Conservation (phyloP, 2,329 filamentous ascomycete genomes). For the Stachybotrys echinatus region DNA sequence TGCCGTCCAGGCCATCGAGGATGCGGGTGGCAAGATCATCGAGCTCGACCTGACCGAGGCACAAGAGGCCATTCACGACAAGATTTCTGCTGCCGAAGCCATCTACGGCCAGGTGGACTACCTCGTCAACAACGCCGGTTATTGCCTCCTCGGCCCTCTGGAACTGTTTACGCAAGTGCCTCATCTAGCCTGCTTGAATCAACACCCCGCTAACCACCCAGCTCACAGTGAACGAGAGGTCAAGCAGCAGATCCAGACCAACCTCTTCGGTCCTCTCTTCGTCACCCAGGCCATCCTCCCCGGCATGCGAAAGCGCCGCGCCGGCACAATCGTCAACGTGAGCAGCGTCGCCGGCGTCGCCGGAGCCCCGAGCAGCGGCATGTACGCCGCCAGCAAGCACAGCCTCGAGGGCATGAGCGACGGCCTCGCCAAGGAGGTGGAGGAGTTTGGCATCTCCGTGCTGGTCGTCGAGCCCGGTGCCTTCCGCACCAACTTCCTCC, state of each 20-base stretch:
- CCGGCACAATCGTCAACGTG: constrained; percentile 41
- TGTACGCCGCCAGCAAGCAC: constrained; percentile 43
- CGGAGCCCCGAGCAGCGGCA: constrained; percentile 29
- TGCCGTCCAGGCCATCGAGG: constrained; percentile 13
- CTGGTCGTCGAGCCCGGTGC: constrained; percentile 43
- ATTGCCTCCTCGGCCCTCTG: constrained; percentile 17
- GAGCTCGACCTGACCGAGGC: constrained; percentile 21
- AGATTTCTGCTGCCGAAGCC: constrained; percentile 17
- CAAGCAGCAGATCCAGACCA: constrained; percentile 37
- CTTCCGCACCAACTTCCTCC: constrained; percentile 42
- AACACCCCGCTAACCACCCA: too few relatives aligned
- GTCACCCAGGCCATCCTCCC: constrained; percentile 43
- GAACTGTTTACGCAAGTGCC: constrained; percentile 18
- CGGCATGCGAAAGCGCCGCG: constrained; percentile 32
- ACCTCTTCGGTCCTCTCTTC: constrained; percentile 43
- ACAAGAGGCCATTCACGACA: constrained; percentile 15
- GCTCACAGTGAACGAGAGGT: constrained; percentile 29
- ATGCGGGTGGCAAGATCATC: constrained; percentile 19
- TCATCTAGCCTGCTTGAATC: too few relatives aligned
- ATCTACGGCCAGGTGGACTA: constrained; percentile 35
- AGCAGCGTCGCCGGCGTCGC: constrained; percentile 36
- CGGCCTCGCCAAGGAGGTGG: constrained; percentile 34
- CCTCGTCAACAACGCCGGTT: constrained; percentile 48
- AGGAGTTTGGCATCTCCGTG: constrained; percentile 35
- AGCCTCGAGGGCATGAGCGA: constrained; percentile 37